phyloP scores from a whole-genome alignment of 768 basidiomycete genomes.

The Xerocomellus amylosporus region DNA sequence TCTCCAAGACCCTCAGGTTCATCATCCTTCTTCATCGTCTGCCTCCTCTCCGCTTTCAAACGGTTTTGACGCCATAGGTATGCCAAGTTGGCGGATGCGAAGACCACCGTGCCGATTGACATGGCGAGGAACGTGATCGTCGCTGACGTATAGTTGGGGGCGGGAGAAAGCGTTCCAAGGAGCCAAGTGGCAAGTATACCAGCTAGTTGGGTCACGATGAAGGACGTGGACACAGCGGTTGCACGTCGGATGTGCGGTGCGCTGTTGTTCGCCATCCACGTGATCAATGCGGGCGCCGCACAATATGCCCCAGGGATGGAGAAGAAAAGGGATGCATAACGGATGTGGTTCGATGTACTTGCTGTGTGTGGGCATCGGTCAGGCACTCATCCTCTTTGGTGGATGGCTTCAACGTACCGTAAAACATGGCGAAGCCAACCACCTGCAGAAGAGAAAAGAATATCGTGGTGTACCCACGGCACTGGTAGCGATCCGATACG shows the following conservation, averaged over 20 bases:
- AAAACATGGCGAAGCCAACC: conserved; percentile 56
- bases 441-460: conserved; percentile 42
- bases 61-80: too few species aligned
- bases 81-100: background rate
- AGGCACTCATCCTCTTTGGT: background rate
- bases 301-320: conserved; percentile 49
- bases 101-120: background rate
- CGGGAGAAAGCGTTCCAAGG: background rate
- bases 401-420: conserved; percentile 36
- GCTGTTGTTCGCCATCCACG: conserved; percentile 2
- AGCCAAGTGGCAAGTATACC: conserved; percentile 1
- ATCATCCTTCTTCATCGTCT: conserved; percentile 27
- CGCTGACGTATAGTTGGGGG: background rate
- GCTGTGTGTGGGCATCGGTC: conserved; percentile 4
- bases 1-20: conserved; percentile 47
- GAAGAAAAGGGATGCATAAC: conserved; percentile 59
- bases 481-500: conserved; percentile 52
- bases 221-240: background rate
- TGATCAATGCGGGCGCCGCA: background rate
- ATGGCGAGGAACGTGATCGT: conserved; percentile 1
- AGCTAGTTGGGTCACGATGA: background rate
- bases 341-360: conserved; percentile 36
- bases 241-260: background rate
- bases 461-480: conserved; percentile 48
- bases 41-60: conserved; percentile 23